Percentiles rank a stretch among this genome's conserved stretches.
Evolutionary conservation across 768 basidiomycete genomes (phyloP).

Genomic region (Lactifluus subvellereus): DNA sequence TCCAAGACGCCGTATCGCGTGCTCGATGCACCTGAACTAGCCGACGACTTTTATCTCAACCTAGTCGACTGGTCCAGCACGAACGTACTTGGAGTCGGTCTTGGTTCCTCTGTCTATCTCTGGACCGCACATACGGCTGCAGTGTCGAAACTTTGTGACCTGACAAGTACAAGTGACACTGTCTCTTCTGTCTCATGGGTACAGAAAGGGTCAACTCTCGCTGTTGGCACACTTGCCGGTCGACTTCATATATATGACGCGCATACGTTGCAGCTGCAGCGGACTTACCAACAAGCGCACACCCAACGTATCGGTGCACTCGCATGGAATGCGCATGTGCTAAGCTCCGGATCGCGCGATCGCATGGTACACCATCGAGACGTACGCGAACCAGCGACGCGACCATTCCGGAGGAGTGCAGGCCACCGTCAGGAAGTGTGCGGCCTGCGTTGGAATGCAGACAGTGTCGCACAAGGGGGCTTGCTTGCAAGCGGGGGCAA

Average conservation of each 20-base stretch:
- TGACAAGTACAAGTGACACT: slow-evolving; percentile 55
- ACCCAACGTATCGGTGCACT: slow-evolving; percentile 86
- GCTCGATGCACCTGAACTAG: slow-evolving; percentile 93
- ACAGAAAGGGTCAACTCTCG: slow-evolving; percentile 84
- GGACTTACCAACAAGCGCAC: slow-evolving; percentile 84
- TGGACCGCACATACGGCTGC: slow-evolving; percentile 94
- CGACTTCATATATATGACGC: slow-evolving; percentile 93
- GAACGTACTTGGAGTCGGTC: slow-evolving; percentile 90
- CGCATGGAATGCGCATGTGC: slow-evolving; percentile 85
- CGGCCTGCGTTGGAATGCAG: slow-evolving; percentile 85
- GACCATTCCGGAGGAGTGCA: slow-evolving; percentile 64
- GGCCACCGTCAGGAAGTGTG: slow-evolving; percentile 94
- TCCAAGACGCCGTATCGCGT: slow-evolving; percentile 96
- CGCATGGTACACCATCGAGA: slow-evolving; percentile 89
- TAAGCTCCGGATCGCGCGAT: slow-evolving; percentile 90
- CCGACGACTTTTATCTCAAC: slow-evolving; percentile 98
- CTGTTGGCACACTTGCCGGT: slow-evolving; percentile 89
- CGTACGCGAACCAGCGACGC: slow-evolving; percentile 60
- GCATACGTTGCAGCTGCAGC: slow-evolving; percentile 59
- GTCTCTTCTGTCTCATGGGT: slow-evolving; percentile 94
- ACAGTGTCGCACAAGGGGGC: slow-evolving; percentile 41
- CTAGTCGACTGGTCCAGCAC: slow-evolving; percentile 96
- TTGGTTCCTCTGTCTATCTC: slow-evolving; percentile 89
- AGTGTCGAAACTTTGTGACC: slow-evolving; percentile 88
- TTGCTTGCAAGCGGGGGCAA: slow-evolving; percentile 91